phyloP scores from a whole-genome alignment of 129 eudicot genomes.

The Flaveria robusta region DNA sequence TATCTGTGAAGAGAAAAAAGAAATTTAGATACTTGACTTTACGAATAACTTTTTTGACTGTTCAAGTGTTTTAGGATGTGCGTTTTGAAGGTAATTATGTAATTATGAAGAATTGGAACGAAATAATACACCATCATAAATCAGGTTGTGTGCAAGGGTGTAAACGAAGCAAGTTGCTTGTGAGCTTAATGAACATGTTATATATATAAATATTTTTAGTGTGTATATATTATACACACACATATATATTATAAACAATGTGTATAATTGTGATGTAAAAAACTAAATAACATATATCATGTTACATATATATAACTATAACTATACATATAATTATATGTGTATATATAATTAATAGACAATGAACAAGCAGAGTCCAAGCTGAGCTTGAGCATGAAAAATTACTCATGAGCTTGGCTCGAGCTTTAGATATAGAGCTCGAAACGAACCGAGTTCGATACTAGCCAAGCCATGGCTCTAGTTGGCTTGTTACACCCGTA shows the following conservation, averaged over 20 bases:
- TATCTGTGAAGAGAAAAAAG: constrained; percentile 47
- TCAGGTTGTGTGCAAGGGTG: neutral
- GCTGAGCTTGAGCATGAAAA: too few species aligned
- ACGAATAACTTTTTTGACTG: neutral
- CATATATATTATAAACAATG: neutral
- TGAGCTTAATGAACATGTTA: neutral
- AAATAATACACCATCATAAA: neutral
- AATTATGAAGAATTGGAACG: neutral
- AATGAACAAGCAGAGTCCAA: too few species aligned
- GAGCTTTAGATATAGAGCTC: neutral
- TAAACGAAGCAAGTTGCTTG: neutral
- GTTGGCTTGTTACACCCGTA: neutral
- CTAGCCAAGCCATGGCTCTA: neutral
- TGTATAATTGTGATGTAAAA: neutral
- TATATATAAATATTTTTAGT: neutral
- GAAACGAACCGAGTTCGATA: neutral
- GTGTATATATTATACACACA: too few species aligned
- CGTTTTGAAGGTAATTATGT: neutral
- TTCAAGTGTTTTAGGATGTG: neutral
- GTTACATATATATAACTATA: neutral
- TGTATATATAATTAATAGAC: too few species aligned
- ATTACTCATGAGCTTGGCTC: neutral
- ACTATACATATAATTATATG: too few species aligned
- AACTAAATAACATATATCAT: neutral
- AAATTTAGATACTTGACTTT: neutral